Base-by-base conservation (phyloP, 139 green algal species). In the Eudorina sp. region DNA sequence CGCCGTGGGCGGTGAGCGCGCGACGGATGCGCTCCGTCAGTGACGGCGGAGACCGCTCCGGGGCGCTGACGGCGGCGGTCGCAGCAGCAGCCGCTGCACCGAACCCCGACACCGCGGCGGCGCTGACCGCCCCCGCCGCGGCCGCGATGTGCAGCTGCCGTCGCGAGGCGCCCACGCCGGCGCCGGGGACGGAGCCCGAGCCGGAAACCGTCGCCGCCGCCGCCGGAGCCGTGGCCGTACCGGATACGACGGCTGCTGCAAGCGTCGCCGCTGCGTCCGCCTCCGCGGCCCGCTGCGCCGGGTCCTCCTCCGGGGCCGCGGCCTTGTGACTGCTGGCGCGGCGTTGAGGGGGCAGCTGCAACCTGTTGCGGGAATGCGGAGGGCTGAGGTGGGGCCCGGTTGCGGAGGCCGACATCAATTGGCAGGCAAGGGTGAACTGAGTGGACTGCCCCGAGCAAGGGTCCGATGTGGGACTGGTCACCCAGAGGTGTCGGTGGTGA, bases 21-120 rank as follows among this genome's bases (percentile, higher is more conserved):
- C 75, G 75, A 4, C 48, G 51, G 75, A 83, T 83, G 48, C 75
- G 75, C 19, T 72, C 53, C 2, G 77, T 72, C 1, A 84, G 53
- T 0, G 75, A 83, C 11, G 75, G 7, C 0, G 46, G 45, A 4
- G 75, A 83, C 27, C n/a, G 48, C 31, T 83, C 75, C 51, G 48
- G 4, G n/a, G 11, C 19, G 38, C 5, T 3, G 7, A 36, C 40
- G 27, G 70, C 38, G 70, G 43, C 70, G 25, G n/a, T n/a, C n/a
- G n/a, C n/a, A n/a, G n/a, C n/a, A n/a, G n/a, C n/a, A n/a, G n/a
- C n/a, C n/a, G n/a, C n/a, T n/a, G n/a, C n/a, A n/a, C n/a, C n/a
- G n/a, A n/a, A n/a, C n/a, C n/a, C n/a, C n/a, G n/a, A n/a, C n/a
- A n/a, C n/a, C n/a, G n/a, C n/a, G n/a, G n/a, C n/a, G n/a, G n/a